Percentiles rank a stretch among this genome's conserved stretches.
These are phyloP conservation scores for Adenanthera pavonina DNA, from an alignment of 306 rosid genomes.

Conservation along the genomic window DNA sequence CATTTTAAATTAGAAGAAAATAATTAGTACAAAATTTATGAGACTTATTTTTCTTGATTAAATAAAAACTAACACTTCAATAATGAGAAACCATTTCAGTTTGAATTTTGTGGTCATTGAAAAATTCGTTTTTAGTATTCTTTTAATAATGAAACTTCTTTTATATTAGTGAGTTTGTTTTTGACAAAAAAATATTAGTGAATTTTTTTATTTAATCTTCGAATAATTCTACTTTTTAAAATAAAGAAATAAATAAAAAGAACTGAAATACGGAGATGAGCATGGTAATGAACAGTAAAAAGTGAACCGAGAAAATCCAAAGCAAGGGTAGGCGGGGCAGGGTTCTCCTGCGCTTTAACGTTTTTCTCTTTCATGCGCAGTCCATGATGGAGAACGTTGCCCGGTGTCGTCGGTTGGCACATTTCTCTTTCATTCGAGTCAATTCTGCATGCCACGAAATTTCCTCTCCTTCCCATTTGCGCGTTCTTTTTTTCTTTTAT, in stretches of 20 bases:
- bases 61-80: too few relatives aligned
- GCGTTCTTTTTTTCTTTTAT: slow-evolving; percentile 36
- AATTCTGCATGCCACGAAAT: slow-evolving; percentile 43
- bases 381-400: slow-evolving; percentile 21
- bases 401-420: slow-evolving; percentile 34
- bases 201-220: too few relatives aligned
- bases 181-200: too few relatives aligned
- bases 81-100: too few relatives aligned
- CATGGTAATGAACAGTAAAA: neutral
- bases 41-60: too few relatives aligned
- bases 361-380: slow-evolving; percentile 35
- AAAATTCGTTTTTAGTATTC: too few relatives aligned
- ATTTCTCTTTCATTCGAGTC: slow-evolving; percentile 22
- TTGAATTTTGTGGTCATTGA: too few relatives aligned
- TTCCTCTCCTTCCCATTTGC: slow-evolving; percentile 37
- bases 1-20: too few relatives aligned
- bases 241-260: neutral
- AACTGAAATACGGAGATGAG: neutral
- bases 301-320: neutral
- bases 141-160: too few relatives aligned
- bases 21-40: too few relatives aligned
- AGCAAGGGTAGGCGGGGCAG: slow-evolving; percentile 46
- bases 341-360: neutral
- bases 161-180: too few relatives aligned
- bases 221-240: slow-evolving; percentile 20